phyloP scores from a whole-genome alignment of 768 basidiomycete species.

The Pleurotus tuoliensis region DNA sequence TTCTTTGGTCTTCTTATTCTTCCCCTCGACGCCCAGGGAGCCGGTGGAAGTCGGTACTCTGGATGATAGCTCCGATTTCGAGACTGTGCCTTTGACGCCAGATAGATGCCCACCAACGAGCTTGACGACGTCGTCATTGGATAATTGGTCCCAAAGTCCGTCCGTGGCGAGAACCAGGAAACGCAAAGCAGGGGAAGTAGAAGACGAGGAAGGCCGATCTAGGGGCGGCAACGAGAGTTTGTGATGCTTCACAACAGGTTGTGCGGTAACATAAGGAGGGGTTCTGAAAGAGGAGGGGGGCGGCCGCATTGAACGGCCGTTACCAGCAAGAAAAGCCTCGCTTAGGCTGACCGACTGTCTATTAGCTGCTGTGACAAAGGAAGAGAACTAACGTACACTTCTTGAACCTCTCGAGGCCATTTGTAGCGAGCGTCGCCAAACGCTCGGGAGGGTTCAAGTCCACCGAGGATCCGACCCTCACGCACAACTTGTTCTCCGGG shows the following conservation, averaged over 20 bases:
- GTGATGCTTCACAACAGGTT: slow-evolving; percentile 77
- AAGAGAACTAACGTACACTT: slow-evolving; percentile 44
- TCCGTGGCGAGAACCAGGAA: slow-evolving; percentile 93
- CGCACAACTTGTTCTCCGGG: slow-evolving; percentile 79
- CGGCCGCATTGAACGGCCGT: slow-evolving; percentile 52
- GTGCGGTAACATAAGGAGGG: slow-evolving; percentile 89
- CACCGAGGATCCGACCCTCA: slow-evolving; percentile 81
- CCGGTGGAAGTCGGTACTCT: slow-evolving; percentile 57
- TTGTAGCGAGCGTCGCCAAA: slow-evolving; percentile 92
- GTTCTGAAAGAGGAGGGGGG: slow-evolving; percentile 69
- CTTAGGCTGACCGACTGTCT: slow-evolving; percentile 37
- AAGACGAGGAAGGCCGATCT: slow-evolving; percentile 22
- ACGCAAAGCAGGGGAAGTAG: slow-evolving; percentile 35
- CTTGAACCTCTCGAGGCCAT: slow-evolving; percentile 72
- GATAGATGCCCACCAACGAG: slow-evolving; percentile 81
- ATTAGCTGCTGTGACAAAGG: neutral
- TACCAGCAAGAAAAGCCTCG: slow-evolving; percentile 65
- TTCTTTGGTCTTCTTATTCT: slow-evolving; percentile 38
- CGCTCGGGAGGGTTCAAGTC: slow-evolving; percentile 81
- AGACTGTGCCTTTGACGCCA: slow-evolving; percentile 61
- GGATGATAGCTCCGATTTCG: slow-evolving; percentile 52
- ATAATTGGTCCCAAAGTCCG: slow-evolving; percentile 70
- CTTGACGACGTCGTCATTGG: slow-evolving; percentile 81
- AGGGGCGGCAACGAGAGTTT: slow-evolving; percentile 54
- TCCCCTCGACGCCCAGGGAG: slow-evolving; percentile 59